Evolutionary conservation across 768 basidiomycete genomes (phyloP).

Genomic region (Infundibulicybe gibba): DNA sequence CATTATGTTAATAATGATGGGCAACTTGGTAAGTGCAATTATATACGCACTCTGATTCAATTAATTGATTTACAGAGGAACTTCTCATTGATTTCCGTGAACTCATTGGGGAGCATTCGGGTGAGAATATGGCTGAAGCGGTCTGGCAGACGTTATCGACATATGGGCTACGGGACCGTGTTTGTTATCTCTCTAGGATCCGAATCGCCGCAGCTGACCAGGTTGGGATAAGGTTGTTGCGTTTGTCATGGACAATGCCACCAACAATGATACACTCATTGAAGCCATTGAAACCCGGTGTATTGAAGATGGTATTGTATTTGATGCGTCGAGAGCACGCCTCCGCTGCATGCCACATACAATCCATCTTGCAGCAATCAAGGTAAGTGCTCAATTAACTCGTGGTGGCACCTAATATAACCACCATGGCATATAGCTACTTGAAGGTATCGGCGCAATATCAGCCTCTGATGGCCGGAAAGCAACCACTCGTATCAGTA

Average conservation of each 20-base stretch:
- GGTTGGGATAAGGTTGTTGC: slow-evolving; percentile 17
- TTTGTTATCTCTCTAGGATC: neutral
- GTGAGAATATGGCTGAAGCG: slow-evolving; percentile 19
- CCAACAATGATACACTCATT: slow-evolving; percentile 21
- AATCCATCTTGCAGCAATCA: slow-evolving; percentile 13
- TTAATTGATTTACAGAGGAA: slow-evolving; percentile 21
- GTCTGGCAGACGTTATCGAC: slow-evolving; percentile 15
- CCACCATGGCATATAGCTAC: neutral
- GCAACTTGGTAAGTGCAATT: slow-evolving; percentile 12
- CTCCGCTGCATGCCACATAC: slow-evolving; percentile 22
- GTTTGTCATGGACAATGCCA: slow-evolving; percentile 20
- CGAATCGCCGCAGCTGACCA: too few relatives aligned
- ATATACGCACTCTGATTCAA: too few relatives aligned
- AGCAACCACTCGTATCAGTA: neutral
- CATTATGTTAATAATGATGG: slow-evolving; percentile 18
- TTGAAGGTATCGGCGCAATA: slow-evolving; percentile 1
- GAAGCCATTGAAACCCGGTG: slow-evolving; percentile 6
- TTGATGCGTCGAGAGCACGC: slow-evolving; percentile 8
- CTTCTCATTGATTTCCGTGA: slow-evolving; percentile 22
- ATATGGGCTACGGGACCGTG: slow-evolving; percentile 11
- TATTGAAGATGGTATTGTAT: slow-evolving; percentile 7
- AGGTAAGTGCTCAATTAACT: neutral
- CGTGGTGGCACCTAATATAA: too few relatives aligned
- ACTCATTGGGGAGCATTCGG: slow-evolving; percentile 20
- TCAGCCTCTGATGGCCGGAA: slow-evolving; percentile 1